Conservation (phyloP, 2,329 filamentous ascomycete genomes). For the Epichloe scottii region DNA sequence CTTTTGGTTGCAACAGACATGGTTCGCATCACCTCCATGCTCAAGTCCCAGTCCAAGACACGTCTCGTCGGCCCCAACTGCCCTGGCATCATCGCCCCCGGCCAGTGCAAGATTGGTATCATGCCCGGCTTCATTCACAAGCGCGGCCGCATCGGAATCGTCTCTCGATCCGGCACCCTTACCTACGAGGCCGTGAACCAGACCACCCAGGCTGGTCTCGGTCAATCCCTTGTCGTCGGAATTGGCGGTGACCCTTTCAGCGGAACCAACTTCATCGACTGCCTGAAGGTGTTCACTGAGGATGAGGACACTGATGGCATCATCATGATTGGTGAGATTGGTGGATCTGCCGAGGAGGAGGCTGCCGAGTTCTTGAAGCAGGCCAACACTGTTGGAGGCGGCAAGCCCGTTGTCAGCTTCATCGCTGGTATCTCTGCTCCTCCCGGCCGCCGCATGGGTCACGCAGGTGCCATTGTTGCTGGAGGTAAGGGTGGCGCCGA, state of each 20-base stretch:
- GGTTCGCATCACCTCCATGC: constrained; percentile 95
- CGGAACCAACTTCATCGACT: constrained; percentile 99
- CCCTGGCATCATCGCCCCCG: constrained; percentile 87
- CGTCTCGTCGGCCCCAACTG: constrained; percentile 96
- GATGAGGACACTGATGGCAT: constrained; percentile 96
- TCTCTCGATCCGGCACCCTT: constrained; percentile 93
- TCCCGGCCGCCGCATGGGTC: constrained; percentile 92
- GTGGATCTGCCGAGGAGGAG: constrained; percentile 93
- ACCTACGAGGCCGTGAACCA: constrained; percentile 99
- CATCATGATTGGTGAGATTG: constrained; percentile 99
- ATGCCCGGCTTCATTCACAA: constrained; percentile 99
- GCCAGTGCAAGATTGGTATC: constrained; percentile 99
- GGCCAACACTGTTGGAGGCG: constrained; percentile 73
- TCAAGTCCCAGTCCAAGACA: constrained; percentile 96
- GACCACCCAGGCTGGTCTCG: constrained; percentile 91
- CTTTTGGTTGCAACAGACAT: constrained; percentile 51
- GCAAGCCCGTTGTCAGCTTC: constrained; percentile 94
- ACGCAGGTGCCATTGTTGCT: constrained; percentile 95
- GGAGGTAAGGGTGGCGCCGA: constrained; percentile 97
- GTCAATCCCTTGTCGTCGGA: constrained; percentile 94
- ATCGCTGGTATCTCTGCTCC: constrained; percentile 97
- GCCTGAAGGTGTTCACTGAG: constrained; percentile 89
- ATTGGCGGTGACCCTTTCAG: constrained; percentile 98
- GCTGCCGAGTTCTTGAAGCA: constrained; percentile 90
- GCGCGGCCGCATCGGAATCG: constrained; percentile 95